Evolutionary conservation across 106 monocot genomes (phyloP), one percentile per base, ranked within the genome.

Genomic region (Dendrobium officinale): DNA sequence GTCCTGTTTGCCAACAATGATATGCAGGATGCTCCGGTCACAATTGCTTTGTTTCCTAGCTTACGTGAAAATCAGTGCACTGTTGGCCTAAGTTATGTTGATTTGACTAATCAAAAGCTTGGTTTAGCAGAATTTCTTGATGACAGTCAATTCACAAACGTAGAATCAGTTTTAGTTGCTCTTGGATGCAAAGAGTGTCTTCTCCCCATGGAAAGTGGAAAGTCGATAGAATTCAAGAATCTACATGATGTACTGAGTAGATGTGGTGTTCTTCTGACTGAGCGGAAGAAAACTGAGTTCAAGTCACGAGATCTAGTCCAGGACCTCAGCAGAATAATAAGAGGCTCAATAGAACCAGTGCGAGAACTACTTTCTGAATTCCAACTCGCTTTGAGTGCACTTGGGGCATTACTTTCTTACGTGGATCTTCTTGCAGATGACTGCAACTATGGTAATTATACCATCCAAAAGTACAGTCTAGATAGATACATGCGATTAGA

Each of bases 101-200:
- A 99, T 86, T 79, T 91, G 84, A 92, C 90, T 40, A 95, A 89
- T 48, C 78, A 79, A 82, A 87, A 86, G 79, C 83, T 99, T 79
- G 98, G 98, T 43, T 75, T 95, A 40, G 86, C 95, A 55, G 98
- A 99, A 80, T 99, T 99, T 82, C 91, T 91, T 44, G 98, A 99
- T 86, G 98, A 99, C 81, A 85, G 86, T 79, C 95, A 90, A 56
- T 99, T 99, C 84, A 93, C 98, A 77, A 95, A 99, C 83, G 80
- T 91, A 58, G 98, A 99, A 77, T 88, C 92, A 79, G 92, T 86
- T 82, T 85, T 99, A 73, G 88, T 99, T 78, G 91, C 95, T 84
- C 85, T 99, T 83, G 98, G 98, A 81, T 99, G 98, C 88, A 99
- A 91, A 82, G 95, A 99, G 66, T 99, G 98, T 72, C 85, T 99